These are phyloP conservation scores for Cryphonectria naterciae DNA, from an alignment of 2,329 filamentous ascomycete genomes.

Conservation along the genomic window DNA sequence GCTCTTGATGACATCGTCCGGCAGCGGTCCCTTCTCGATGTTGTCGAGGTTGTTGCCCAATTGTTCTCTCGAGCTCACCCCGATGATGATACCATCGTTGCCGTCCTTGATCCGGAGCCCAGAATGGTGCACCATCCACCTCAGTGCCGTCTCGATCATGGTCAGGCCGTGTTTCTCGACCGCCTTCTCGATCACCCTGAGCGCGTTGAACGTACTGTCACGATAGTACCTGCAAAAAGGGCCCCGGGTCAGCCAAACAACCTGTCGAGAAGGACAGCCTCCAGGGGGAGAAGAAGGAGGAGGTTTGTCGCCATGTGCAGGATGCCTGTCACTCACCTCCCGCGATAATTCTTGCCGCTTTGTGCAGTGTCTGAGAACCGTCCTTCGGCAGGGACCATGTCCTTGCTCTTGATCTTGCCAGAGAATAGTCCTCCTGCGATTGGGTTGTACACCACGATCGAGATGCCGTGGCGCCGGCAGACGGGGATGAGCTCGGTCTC, in stretches of 20 bases:
- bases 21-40: conserved; percentile 72
- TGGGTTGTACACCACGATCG: conserved; percentile 82
- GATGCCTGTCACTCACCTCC: conserved; percentile 41
- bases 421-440: conserved; percentile 80
- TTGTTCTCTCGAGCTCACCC: conserved; percentile 61
- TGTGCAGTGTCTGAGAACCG: conserved; percentile 65
- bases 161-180: conserved; percentile 69
- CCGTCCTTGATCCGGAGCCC: conserved; percentile 55
- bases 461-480: conserved; percentile 75
- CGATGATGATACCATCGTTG: conserved; percentile 64
- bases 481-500: conserved; percentile 75
- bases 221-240: conserved; percentile 62
- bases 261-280: not conserved
- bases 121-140: conserved; percentile 76
- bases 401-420: conserved; percentile 74
- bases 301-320: not conserved
- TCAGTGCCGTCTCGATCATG: conserved; percentile 72
- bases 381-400: conserved; percentile 66
- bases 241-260: not conserved
- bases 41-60: conserved; percentile 60
- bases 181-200: conserved; percentile 69
- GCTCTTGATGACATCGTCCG: conserved; percentile 73
- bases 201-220: conserved; percentile 64
- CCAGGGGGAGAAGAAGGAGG: not conserved
- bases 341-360: conserved; percentile 62